Conservation (phyloP, 2,329 filamentous ascomycete species). For the Balansia obtecta region DNA sequence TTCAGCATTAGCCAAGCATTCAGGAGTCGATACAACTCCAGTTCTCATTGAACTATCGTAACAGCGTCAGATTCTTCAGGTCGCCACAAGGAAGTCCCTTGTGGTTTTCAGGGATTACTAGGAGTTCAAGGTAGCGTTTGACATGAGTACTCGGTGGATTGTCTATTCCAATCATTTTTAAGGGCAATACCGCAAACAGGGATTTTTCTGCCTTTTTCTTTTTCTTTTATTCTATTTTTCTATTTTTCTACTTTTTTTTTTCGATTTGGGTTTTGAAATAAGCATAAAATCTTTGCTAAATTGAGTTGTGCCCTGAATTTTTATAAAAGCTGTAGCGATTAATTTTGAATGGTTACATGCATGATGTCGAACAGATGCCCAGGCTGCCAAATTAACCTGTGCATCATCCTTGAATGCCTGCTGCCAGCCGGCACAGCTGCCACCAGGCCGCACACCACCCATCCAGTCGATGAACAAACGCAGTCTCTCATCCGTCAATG, state of each 20-base stretch:
- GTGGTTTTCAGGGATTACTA: neutral
- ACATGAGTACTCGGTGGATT: neutral
- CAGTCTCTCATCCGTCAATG: too few species aligned
- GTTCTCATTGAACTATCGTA: conserved; percentile 15
- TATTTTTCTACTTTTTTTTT: too few species aligned
- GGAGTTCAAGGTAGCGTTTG: neutral
- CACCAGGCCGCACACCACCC: neutral
- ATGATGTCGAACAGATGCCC: neutral
- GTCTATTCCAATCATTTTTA: too few species aligned
- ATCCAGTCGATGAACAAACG: neutral
- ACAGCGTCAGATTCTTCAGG: neutral
- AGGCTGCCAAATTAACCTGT: neutral
- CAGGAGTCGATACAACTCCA: conserved; percentile 45
- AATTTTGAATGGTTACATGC: too few species aligned
- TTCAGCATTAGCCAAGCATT: conserved; percentile 61
- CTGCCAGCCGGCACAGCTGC: neutral
- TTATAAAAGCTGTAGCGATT: too few species aligned
- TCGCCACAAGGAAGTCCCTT: neutral
- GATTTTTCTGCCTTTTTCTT: too few species aligned
- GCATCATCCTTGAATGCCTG: neutral
- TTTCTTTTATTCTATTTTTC: too few species aligned
- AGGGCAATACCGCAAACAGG: too few species aligned
- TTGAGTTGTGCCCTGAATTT: too few species aligned
- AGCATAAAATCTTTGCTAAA: too few species aligned
- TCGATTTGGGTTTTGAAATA: too few species aligned